Evolutionary conservation across 164 flowering plant species (phyloP).

Genomic region (Vitis rupestris): DNA sequence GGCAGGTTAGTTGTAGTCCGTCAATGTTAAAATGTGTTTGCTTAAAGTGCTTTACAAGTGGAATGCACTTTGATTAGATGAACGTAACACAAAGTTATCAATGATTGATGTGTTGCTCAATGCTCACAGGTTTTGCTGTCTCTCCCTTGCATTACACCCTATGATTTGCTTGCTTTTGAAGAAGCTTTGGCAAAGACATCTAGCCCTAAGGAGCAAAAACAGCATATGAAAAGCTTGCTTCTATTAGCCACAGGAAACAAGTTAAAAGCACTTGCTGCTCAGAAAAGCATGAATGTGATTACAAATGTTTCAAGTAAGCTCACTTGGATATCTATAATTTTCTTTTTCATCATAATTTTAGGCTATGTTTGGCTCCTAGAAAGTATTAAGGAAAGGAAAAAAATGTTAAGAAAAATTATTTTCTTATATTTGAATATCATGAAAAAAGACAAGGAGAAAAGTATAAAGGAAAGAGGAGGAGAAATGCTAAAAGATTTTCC

Average conservation of each 20-base stretch:
- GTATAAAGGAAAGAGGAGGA: too few relatives aligned
- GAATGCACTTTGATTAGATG: not conserved
- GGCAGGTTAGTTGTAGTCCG: slow-evolving; percentile 58
- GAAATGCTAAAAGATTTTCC: too few relatives aligned
- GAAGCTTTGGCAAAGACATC: slow-evolving; percentile 80
- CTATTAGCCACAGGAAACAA: slow-evolving; percentile 80
- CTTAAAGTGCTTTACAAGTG: not conserved
- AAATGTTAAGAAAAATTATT: too few relatives aligned
- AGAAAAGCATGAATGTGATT: slow-evolving; percentile 74
- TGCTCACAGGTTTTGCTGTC: slow-evolving; percentile 71
- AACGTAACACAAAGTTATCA: not conserved
- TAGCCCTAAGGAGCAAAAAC: slow-evolving; percentile 93
- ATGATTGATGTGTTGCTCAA: slow-evolving; percentile 9
- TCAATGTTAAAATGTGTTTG: not conserved
- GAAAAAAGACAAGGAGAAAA: too few relatives aligned
- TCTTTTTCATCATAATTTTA: too few relatives aligned
- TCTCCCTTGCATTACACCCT: slow-evolving; percentile 68
- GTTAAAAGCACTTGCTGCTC: slow-evolving; percentile 85
- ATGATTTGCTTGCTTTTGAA: slow-evolving; percentile 79
- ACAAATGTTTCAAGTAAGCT: slow-evolving; percentile 84
- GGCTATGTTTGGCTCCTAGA: too few relatives aligned
- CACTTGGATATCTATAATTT: not conserved
- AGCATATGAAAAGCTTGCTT: slow-evolving; percentile 84
- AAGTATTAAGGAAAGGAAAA: too few relatives aligned
- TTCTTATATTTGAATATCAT: too few relatives aligned